Evolutionary conservation across 805 yeast species (phyloP).

Genomic region (Starmerella lactis-condensi): DNA sequence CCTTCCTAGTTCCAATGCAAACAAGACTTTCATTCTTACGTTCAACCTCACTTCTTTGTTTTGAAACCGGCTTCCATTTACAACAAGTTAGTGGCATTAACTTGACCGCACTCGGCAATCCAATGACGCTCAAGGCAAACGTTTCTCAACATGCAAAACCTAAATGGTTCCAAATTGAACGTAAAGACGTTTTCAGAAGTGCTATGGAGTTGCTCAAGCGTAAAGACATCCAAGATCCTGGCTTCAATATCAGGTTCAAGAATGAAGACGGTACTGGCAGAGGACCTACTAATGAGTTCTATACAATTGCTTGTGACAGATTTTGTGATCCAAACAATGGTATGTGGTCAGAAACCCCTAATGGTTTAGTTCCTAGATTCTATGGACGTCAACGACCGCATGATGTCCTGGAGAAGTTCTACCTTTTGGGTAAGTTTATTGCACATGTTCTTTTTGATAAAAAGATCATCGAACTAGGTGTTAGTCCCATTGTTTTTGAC

Average conservation of each 20-base stretch:
- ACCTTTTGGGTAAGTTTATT: slow-evolving; percentile 58
- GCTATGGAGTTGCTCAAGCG: slow-evolving; percentile 60
- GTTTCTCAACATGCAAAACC: slow-evolving; percentile 53
- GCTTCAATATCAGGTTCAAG: slow-evolving; percentile 68
- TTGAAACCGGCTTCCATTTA: slow-evolving; percentile 54
- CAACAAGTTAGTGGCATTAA: slow-evolving; percentile 25
- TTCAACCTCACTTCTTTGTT: slow-evolving; percentile 61
- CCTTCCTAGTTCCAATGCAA: slow-evolving; percentile 72
- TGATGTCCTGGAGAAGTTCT: slow-evolving; percentile 33
- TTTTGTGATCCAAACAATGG: slow-evolving; percentile 38
- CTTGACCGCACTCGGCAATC: slow-evolving; percentile 11
- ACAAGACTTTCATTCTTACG: slow-evolving; percentile 61
- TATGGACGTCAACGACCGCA: slow-evolving; percentile 7
- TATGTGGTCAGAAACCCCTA: slow-evolving; percentile 46
- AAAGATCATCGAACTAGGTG: slow-evolving; percentile 67
- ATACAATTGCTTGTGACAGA: slow-evolving; percentile 59
- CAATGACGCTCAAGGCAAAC: slow-evolving; percentile 9
- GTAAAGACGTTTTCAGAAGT: slow-evolving; percentile 51
- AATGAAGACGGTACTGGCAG: slow-evolving; percentile 92
- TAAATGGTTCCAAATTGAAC: slow-evolving; percentile 60
- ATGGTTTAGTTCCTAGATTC: slow-evolving; percentile 51
- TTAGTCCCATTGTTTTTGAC: slow-evolving; percentile 53
- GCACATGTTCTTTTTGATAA: slow-evolving; percentile 77
- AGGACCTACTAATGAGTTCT: slow-evolving; percentile 91
- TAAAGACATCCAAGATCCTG: slow-evolving; percentile 62